phyloP scores from a whole-genome alignment of 352 stramenopile species.

The Pythium dissotocum region DNA sequence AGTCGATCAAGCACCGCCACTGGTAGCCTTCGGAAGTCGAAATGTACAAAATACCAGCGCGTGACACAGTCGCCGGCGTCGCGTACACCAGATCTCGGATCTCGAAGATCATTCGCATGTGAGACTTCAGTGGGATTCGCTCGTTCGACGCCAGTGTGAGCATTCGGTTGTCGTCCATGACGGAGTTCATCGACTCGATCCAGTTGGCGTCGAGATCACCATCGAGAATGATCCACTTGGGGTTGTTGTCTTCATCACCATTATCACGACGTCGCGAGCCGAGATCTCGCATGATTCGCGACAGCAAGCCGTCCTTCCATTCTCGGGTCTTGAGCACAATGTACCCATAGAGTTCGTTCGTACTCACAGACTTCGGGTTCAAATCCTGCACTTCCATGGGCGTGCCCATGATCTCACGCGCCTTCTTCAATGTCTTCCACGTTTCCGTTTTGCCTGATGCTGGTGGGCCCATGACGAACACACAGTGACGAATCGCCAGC shows the following conservation, averaged over 20 bases:
- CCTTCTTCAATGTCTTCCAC: slow-evolving; percentile 93
- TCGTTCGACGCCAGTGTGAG: slow-evolving; percentile 96
- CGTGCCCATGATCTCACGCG: slow-evolving; percentile 85
- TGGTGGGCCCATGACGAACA: slow-evolving; percentile 96
- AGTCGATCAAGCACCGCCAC: slow-evolving; percentile 94
- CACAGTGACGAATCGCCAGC: slow-evolving; percentile 94
- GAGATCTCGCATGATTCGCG: slow-evolving; percentile 95
- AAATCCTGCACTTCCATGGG: slow-evolving; percentile 92
- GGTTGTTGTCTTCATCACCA: slow-evolving; percentile 88
- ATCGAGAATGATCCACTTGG: slow-evolving; percentile 98
- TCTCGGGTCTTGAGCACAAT: slow-evolving; percentile 95
- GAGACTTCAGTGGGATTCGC: slow-evolving; percentile 94
- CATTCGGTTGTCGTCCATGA: slow-evolving; percentile 98
- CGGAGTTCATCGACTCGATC: slow-evolving; percentile 97
- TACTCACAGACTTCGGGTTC: slow-evolving; percentile 96
- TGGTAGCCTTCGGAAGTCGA: slow-evolving; percentile 94
- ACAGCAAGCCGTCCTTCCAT: slow-evolving; percentile 96
- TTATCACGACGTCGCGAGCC: slow-evolving; percentile 89
- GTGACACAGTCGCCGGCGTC: slow-evolving; percentile 94
- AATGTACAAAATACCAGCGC: slow-evolving; percentile 96
- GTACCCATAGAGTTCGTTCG: slow-evolving; percentile 95
- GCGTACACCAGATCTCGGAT: slow-evolving; percentile 95
- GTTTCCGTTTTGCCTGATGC: slow-evolving; percentile 94
- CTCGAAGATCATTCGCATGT: slow-evolving; percentile 98
- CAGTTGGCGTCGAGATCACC: slow-evolving; percentile 97